Evolutionary conservation across 2,329 filamentous ascomycete genomes (phyloP), one percentile per base, ranked within the genome.

Genomic region (Malbranchea zuffiana): DNA sequence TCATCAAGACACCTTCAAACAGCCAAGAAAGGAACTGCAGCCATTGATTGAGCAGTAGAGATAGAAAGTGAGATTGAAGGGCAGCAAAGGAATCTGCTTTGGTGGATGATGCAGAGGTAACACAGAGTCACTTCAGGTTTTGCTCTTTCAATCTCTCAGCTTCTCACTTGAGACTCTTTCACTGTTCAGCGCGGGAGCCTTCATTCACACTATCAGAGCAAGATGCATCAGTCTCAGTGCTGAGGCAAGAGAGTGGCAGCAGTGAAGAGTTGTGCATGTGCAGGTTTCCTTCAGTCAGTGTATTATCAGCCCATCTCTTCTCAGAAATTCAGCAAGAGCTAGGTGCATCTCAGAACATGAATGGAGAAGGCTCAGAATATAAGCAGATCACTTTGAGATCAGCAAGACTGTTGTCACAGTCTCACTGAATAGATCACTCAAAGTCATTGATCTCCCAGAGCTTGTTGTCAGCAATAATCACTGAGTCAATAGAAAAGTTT

Each of bases 21-120:
- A 33, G 31, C 31, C 31, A 33, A 33, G 31, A 33, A 33, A 33
- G 31, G n/a, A 24, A 37, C 35, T 32, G 35, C 26, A 37, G n/a
- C 17, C 18, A n/a, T 31, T 37, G 5, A 10, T 32, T 19, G 18
- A 37, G 35, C 17, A 2, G 27, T 23, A 37, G 17, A 4, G 35
- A 37, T 29, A 31, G 27, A 10, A 37, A 37, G 17, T 25, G 19
- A 15, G 26, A 23, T 13, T 12, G 27, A 30, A 37, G 35, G 18
- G 35, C 16, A 17, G 19, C 31, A 29, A 24, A 37, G 35, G 18
- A 37, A 27, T 8, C 26, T 37, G 21, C 20, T 24, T 6, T 19
- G 13, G 21, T 12, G 12, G 23, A 18, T 16, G n/a, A 17, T 7
- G 21, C 32, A n/a, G n/a, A n/a, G n/a, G n/a, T n/a, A 26, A 26